These are phyloP conservation scores for Cordyceps pruinosa DNA, from an alignment of 2,329 filamentous ascomycete genomes.

Conservation along the genomic window DNA sequence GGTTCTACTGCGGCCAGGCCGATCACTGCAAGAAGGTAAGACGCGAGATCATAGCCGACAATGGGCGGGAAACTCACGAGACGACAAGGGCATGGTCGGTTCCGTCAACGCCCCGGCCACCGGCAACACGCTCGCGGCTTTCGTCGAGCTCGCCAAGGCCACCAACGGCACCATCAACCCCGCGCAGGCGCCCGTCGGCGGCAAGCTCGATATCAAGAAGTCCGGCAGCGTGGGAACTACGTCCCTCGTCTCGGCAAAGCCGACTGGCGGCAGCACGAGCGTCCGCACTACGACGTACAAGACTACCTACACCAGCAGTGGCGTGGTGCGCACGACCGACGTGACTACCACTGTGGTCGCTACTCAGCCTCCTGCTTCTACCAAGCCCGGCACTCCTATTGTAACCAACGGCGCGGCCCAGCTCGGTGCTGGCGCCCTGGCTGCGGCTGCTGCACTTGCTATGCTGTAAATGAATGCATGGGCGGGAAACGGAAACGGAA, in stretches of 20 bases:
- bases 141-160: neutral
- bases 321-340: neutral
- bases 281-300: neutral
- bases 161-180: neutral
- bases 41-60: neutral
- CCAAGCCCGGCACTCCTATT: neutral
- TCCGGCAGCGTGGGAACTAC: neutral
- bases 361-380: neutral
- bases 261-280: neutral
- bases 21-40: constrained; percentile 44
- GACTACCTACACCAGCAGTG: neutral
- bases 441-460: neutral
- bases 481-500: too few relatives aligned
- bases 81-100: constrained; percentile 11
- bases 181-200: neutral
- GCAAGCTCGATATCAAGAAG: neutral
- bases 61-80: neutral
- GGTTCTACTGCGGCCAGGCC: constrained; percentile 40
- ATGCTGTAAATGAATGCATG: constrained; percentile 1
- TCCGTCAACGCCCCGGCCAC: constrained; percentile 4
- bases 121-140: constrained; percentile 5
- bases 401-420: neutral
- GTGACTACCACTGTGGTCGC: neutral
- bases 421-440: neutral
- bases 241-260: neutral